phyloP scores from a whole-genome alignment of 768 basidiomycete genomes.

The Udeniomyces megalosporus region DNA sequence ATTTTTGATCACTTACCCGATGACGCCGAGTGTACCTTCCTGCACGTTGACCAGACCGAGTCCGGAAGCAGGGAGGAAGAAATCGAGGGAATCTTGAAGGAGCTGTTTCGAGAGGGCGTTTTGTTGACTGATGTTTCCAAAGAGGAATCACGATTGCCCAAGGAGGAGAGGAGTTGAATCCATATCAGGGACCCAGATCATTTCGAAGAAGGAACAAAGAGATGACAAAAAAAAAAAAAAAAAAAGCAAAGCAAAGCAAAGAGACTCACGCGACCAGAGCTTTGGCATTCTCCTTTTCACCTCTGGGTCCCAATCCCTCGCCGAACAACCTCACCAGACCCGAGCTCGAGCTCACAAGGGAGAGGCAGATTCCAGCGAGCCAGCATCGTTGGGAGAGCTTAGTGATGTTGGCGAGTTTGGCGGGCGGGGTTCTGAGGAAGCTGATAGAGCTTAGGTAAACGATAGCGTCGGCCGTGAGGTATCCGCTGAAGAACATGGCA shows the following conservation, averaged over 20 bases:
- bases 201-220: background rate
- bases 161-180: background rate
- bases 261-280: conserved; percentile 28
- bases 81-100: conserved; percentile 64
- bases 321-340: conserved; percentile 20
- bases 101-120: conserved; percentile 59
- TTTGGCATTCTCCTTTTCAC: conserved; percentile 1
- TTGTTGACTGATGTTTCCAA: conserved; percentile 38
- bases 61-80: conserved; percentile 76
- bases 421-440: conserved; percentile 23
- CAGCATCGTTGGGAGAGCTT: conserved; percentile 67
- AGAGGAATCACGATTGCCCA: no score
- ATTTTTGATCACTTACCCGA: conserved; percentile 78
- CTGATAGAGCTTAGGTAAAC: conserved; percentile 52
- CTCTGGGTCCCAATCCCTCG: background rate
- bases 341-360: conserved; percentile 37
- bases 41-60: conserved; percentile 59
- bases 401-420: conserved; percentile 43
- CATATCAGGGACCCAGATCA: background rate
- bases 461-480: conserved; percentile 63
- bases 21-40: conserved; percentile 68
- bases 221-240: background rate
- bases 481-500: conserved; percentile 33
- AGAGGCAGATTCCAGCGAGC: conserved; percentile 71
- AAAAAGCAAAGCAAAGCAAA: background rate